phyloP scores from a whole-genome alignment of 139 green algal species.

The Chara braunii region DNA sequence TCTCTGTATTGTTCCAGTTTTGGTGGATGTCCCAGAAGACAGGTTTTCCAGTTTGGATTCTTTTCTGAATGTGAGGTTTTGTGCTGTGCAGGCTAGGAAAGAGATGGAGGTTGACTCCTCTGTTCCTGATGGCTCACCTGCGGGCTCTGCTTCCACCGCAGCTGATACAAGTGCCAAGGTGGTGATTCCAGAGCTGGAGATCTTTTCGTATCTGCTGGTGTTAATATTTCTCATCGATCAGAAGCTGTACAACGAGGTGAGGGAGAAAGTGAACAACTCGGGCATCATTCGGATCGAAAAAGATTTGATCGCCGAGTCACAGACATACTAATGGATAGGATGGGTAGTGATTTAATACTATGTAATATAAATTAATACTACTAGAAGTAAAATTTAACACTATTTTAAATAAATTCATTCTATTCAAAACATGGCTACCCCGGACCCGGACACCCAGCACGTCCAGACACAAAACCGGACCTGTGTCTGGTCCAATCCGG shows the following conservation, averaged over 20 bases:
- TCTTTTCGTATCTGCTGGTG: constrained; percentile 70
- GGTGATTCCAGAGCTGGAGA: constrained; percentile 86
- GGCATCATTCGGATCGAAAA: constrained; percentile 9
- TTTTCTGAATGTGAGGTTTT: too few relatives aligned
- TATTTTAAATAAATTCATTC: not conserved
- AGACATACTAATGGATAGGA: constrained; percentile 4
- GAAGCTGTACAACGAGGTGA: constrained; percentile 61
- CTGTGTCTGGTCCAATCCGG: too few relatives aligned
- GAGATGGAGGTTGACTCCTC: too few relatives aligned
- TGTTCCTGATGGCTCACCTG: too few relatives aligned
- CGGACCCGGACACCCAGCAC: too few relatives aligned
- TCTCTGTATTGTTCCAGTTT: too few relatives aligned
- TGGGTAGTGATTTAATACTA: constrained; percentile 8
- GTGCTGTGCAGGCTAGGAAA: too few relatives aligned
- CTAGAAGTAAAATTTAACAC: not conserved
- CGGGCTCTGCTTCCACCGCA: too few relatives aligned
- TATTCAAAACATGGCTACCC: not conserved
- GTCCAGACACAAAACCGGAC: too few relatives aligned
- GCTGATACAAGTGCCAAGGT: too few relatives aligned
- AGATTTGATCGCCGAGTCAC: not conserved
- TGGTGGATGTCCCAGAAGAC: too few relatives aligned
- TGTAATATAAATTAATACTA: not conserved
- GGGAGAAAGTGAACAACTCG: not conserved
- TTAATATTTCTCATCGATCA: constrained; percentile 68
- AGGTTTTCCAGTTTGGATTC: too few relatives aligned